Conservation (phyloP, 495 filamentous ascomycete genomes). For the Penicillium soppii region DNA sequence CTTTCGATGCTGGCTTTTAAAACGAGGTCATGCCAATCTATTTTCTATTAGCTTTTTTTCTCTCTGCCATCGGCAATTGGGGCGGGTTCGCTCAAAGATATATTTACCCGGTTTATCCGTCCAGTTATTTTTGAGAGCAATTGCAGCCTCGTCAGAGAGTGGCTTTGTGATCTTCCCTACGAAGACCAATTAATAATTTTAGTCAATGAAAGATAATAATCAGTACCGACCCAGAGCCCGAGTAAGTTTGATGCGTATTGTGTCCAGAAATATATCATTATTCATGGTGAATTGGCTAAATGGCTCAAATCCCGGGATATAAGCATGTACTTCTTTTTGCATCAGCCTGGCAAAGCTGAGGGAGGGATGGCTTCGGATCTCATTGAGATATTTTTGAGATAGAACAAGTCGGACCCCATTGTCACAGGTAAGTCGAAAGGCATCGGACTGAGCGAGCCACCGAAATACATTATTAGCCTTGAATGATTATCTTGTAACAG, state of each 20-base stretch:
- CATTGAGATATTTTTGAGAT: conserved; percentile 15
- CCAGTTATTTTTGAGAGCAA: conserved; percentile 9
- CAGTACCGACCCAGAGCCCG: conserved; percentile 13
- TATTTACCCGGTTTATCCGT: conserved; percentile 11
- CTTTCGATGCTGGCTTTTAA: conserved; percentile 2
- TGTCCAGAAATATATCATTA: conserved; percentile 13
- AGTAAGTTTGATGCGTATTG: conserved; percentile 18
- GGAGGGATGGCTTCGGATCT: conserved; percentile 16
- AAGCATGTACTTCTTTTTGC: conserved; percentile 6
- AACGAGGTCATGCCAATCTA: conserved; percentile 35
- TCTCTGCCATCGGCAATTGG: too few relatives aligned
- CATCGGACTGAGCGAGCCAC: neutral
- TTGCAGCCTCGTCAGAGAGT: conserved; percentile 13
- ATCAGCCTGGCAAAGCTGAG: conserved; percentile 8
- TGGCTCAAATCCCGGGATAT: conserved; percentile 41
- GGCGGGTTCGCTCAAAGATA: neutral
- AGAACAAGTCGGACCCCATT: conserved; percentile 17
- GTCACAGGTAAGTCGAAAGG: conserved; percentile 13
- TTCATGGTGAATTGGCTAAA: conserved; percentile 14
- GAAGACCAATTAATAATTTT: neutral
- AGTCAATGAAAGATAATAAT: too few relatives aligned
- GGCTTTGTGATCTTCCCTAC: conserved; percentile 12
- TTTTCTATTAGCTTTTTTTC: neutral
- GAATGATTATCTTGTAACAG: too few relatives aligned
- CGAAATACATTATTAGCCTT: neutral